Conservation (phyloP, 441 rosid species). For the Arabidopsis lyrata region DNA sequence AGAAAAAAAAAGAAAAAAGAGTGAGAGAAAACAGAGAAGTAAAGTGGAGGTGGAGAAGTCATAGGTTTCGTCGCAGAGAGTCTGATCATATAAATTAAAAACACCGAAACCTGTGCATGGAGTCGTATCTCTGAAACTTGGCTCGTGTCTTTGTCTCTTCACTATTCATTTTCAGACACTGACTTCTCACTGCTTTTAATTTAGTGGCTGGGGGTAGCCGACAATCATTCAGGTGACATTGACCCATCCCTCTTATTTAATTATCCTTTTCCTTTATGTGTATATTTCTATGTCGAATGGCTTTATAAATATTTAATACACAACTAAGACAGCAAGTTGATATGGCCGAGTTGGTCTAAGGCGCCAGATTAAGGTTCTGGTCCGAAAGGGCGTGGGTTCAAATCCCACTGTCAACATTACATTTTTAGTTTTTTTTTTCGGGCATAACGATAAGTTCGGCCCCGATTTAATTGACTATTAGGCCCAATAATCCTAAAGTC, state of each 20-base stretch:
- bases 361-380: constrained; percentile 99
- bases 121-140: constrained; percentile 32
- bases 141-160: constrained; percentile 45
- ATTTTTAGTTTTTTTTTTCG: neutral
- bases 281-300: neutral
- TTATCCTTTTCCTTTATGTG: neutral
- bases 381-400: constrained; percentile 99
- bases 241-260: constrained; percentile 34
- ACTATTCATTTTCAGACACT: constrained; percentile 33
- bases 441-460: neutral
- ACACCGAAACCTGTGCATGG: constrained; percentile 36
- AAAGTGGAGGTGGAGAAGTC: constrained; percentile 34
- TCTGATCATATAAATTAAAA: neutral
- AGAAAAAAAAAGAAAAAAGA: neutral
- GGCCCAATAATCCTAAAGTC: neutral
- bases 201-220: constrained; percentile 43
- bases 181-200: constrained; percentile 36
- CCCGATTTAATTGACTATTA: neutral
- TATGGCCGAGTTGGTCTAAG: constrained; percentile 99
- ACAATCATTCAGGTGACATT: constrained; percentile 46
- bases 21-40: constrained; percentile 2
- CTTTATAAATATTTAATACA: no score
- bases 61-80: constrained; percentile 37
- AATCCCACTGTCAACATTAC: constrained; percentile 91
- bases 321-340: constrained; percentile 49